Conservation (phyloP, 768 basidiomycete genomes). For the Postia placenta region DNA sequence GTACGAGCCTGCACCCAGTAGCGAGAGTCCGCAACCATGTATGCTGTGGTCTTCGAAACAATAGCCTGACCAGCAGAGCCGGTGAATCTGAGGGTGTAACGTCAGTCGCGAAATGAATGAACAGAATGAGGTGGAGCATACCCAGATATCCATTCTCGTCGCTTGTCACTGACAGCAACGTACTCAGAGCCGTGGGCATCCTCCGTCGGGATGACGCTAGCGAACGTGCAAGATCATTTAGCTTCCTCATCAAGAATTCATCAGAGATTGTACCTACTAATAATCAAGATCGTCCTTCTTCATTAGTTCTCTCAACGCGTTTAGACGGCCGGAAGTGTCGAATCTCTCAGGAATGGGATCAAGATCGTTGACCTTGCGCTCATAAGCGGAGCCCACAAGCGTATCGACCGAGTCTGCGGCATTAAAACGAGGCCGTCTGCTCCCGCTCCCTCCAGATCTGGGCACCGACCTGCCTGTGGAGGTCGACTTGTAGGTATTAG, state of each 20-base stretch:
- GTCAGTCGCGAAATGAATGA: slow-evolving; percentile 2
- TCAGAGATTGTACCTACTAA: slow-evolving; percentile 65
- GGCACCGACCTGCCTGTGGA: slow-evolving; percentile 20
- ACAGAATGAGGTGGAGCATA: slow-evolving; percentile 26
- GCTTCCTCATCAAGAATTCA: neutral
- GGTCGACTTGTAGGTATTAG: slow-evolving; percentile 17
- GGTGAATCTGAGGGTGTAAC: slow-evolving; percentile 38
- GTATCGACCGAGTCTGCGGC: slow-evolving; percentile 67
- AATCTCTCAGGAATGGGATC: slow-evolving; percentile 46
- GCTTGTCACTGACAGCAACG: slow-evolving; percentile 68
- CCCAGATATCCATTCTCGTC: slow-evolving; percentile 75
- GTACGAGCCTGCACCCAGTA: slow-evolving; percentile 77
- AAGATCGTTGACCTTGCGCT: slow-evolving; percentile 61
- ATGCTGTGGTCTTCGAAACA: slow-evolving; percentile 59
- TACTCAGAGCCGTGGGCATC: slow-evolving; percentile 85
- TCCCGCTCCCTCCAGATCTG: neutral
- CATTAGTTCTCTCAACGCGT: slow-evolving; percentile 63
- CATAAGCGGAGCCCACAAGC: slow-evolving; percentile 66
- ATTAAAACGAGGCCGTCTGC: slow-evolving; percentile 32
- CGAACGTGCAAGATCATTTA: neutral
- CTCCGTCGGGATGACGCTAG: slow-evolving; percentile 68
- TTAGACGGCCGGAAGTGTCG: slow-evolving; percentile 56
- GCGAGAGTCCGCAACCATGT: slow-evolving; percentile 73
- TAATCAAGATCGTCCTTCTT: slow-evolving; percentile 62
- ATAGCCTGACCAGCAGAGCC: slow-evolving; percentile 70